These are phyloP conservation scores for Fusarium setosum DNA, from an alignment of 2,329 filamentous ascomycete species.

Conservation along the genomic window DNA sequence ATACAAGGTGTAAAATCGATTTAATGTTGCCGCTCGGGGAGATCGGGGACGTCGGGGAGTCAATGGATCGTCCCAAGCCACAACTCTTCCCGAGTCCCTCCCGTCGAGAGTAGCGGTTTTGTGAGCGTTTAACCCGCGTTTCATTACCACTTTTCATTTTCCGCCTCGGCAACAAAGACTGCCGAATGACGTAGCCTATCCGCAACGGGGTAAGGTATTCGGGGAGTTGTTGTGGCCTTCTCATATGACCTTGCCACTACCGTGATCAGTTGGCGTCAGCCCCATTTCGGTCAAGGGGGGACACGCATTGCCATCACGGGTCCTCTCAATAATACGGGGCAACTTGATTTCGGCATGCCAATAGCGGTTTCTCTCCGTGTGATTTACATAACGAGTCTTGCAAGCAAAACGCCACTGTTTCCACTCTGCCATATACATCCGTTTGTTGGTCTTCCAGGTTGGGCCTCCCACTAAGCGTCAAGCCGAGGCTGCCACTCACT, in stretches of 20 bases:
- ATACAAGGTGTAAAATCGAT: background rate
- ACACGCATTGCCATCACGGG: background rate
- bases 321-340: background rate
- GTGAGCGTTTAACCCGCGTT: background rate
- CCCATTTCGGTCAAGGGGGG: background rate
- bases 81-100: background rate
- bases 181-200: background rate
- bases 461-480: background rate
- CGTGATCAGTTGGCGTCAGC: background rate
- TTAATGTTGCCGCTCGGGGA: background rate
- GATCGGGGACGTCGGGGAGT: background rate
- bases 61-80: background rate
- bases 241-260: background rate
- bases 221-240: background rate
- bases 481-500: background rate
- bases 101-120: background rate
- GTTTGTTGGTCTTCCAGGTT: background rate
- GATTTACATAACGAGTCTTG: background rate
- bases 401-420: background rate
- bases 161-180: background rate
- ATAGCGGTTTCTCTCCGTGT: background rate
- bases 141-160: background rate
- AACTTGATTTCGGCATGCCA: background rate
- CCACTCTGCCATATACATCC: background rate
- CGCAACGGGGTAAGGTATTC: background rate